Percentiles rank a stretch among this genome's conserved stretches.
phyloP scores from a whole-genome alignment of 2,329 filamentous ascomycete species.

The Fusarium luffae region DNA sequence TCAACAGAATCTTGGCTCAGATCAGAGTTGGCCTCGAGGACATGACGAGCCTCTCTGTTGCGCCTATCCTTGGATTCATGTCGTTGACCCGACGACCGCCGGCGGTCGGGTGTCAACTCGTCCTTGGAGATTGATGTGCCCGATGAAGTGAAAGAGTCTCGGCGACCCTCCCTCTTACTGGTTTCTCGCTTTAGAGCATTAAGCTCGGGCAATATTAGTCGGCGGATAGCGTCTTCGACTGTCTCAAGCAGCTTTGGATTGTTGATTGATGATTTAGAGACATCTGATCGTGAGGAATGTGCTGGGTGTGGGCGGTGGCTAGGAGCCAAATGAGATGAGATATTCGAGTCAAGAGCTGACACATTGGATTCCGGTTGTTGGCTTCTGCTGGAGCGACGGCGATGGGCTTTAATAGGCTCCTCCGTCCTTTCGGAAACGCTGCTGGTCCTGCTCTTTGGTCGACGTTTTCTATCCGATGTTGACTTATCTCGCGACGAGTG shows the following conservation, averaged over 20 bases:
- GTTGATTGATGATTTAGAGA: slow-evolving; percentile 81
- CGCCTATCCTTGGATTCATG: slow-evolving; percentile 59
- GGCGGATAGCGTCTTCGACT: slow-evolving; percentile 91
- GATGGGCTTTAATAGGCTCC: slow-evolving; percentile 59
- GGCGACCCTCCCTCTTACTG: slow-evolving; percentile 77
- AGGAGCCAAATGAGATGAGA: slow-evolving; percentile 63
- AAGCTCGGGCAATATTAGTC: slow-evolving; percentile 89
- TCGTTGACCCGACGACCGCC: slow-evolving; percentile 69
- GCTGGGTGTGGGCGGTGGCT: slow-evolving; percentile 68
- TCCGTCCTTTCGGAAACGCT: slow-evolving; percentile 60
- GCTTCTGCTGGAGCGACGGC: slow-evolving; percentile 63
- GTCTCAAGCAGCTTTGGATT: slow-evolving; percentile 92
- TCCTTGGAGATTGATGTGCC: slow-evolving; percentile 66
- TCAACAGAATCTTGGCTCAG: slow-evolving; percentile 61
- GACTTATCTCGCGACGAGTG: slow-evolving; percentile 60
- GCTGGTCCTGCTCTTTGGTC: slow-evolving; percentile 62
- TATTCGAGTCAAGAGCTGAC: slow-evolving; percentile 65
- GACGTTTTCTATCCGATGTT: slow-evolving; percentile 57
- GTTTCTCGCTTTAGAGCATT: slow-evolving; percentile 92
- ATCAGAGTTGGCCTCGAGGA: slow-evolving; percentile 62
- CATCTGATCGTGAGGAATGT: slow-evolving; percentile 62
- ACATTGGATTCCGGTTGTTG: slow-evolving; percentile 62
- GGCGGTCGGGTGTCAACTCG: slow-evolving; percentile 67
- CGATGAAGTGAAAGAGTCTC: slow-evolving; percentile 71
- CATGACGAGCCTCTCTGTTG: slow-evolving; percentile 66